A percentile compares a stretch with the other conserved stretches of the same genome.
Conservation (phyloP, 805 yeast genomes). For the Monosporozyma servazzii region DNA sequence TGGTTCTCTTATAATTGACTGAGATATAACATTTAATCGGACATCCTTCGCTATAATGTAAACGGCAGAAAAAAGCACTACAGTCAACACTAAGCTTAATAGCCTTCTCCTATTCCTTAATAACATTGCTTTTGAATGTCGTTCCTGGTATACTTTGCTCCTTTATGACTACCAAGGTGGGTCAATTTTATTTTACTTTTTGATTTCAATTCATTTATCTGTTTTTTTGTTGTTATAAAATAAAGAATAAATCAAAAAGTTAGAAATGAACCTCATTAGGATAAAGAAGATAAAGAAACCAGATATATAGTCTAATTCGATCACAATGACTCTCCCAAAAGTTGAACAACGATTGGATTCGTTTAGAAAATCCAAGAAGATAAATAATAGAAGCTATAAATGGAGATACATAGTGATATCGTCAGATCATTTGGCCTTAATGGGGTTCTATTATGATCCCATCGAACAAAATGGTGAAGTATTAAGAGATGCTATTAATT, state of each 20-base stretch:
- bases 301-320: neutral
- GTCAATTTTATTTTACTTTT: too few relatives aligned
- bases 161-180: too few relatives aligned
- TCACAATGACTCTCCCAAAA: neutral
- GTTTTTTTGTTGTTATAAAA: neutral
- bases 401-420: conserved; percentile 29
- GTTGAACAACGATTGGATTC: neutral
- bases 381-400: conserved; percentile 16
- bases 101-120: conserved; percentile 26
- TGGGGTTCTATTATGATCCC: conserved; percentile 25
- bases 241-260: neutral
- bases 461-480: conserved; percentile 2
- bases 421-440: conserved; percentile 16
- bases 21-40: conserved; percentile 3
- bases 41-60: conserved; percentile 2
- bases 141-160: neutral
- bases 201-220: too few relatives aligned
- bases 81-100: conserved; percentile 8
- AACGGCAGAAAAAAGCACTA: neutral
- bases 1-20: conserved; percentile 1
- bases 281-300: neutral
- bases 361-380: neutral
- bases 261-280: neutral
- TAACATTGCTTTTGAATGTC: conserved; percentile 18
- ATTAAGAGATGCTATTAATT: conserved; percentile 19